Conservation (phyloP, 2,329 filamentous ascomycete genomes). For the Penicillium palitans region DNA sequence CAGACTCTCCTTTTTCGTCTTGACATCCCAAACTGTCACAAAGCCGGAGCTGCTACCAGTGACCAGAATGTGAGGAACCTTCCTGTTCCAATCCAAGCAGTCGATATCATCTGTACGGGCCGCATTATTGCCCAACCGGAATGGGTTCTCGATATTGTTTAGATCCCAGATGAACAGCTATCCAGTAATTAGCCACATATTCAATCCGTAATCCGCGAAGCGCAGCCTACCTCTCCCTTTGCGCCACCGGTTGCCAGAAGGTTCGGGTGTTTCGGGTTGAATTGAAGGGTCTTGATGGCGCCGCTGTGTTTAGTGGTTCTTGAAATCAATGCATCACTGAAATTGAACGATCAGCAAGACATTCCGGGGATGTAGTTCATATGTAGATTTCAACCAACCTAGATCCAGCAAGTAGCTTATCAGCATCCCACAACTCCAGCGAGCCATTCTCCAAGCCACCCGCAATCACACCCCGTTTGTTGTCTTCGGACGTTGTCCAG, state of each 20-base stretch:
- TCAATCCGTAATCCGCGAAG: neutral
- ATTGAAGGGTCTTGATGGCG: conserved; percentile 90
- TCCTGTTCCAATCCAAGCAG: conserved; percentile 97
- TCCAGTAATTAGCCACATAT: conserved; percentile 7
- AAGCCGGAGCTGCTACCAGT: conserved; percentile 92
- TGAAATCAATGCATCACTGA: conserved; percentile 75
- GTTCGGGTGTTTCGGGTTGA: conserved; percentile 90
- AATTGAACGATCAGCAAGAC: conserved; percentile 18
- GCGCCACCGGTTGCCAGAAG: conserved; percentile 88
- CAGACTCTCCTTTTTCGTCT: conserved; percentile 95
- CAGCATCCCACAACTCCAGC: conserved; percentile 90
- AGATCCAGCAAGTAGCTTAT: conserved; percentile 58
- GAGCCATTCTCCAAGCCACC: conserved; percentile 93
- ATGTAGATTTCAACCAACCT: conserved; percentile 42
- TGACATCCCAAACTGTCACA: conserved; percentile 97
- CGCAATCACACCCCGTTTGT: conserved; percentile 85
- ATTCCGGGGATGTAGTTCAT: neutral
- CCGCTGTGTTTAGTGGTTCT: conserved; percentile 87
- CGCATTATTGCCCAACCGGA: conserved; percentile 81
- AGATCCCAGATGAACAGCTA: conserved; percentile 89
- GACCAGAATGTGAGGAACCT: conserved; percentile 92
- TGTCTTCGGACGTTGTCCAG: conserved; percentile 80
- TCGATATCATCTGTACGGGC: conserved; percentile 94
- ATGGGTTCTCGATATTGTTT: conserved; percentile 83
- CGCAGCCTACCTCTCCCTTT: conserved; percentile 67